Conservation (phyloP, 768 basidiomycete species). For the Termitomyces sp. region DNA sequence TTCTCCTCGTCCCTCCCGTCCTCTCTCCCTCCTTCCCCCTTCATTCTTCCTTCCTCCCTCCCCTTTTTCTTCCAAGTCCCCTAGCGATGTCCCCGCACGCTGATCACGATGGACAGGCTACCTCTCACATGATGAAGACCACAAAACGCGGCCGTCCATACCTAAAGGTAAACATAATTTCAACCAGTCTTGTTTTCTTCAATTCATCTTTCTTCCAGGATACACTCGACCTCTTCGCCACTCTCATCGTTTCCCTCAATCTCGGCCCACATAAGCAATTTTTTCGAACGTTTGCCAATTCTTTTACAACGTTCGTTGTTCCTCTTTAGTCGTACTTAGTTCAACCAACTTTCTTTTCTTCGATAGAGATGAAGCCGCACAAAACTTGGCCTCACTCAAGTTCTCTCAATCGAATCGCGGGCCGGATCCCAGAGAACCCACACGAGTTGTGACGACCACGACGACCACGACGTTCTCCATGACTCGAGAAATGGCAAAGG, state of each 20-base stretch:
- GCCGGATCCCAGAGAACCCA: constrained; percentile 96
- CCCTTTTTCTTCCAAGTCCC: constrained; percentile 21
- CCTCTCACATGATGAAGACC: constrained; percentile 98
- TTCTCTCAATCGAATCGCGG: constrained; percentile 99
- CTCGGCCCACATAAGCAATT: constrained; percentile 90
- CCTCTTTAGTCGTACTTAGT: constrained; percentile 9
- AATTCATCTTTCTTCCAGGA: constrained; percentile 51
- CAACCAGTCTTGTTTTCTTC: constrained; percentile 6
- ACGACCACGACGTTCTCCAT: constrained; percentile 99
- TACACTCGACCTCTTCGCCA: constrained; percentile 96
- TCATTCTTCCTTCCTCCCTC: constrained; percentile 10
- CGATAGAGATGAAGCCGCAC: constrained; percentile 89
- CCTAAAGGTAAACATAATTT: constrained; percentile 62
- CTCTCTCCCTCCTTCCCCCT: constrained; percentile 15
- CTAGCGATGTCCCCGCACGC: constrained; percentile 33
- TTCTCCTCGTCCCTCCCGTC: constrained; percentile 22
- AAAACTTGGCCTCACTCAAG: constrained; percentile 91
- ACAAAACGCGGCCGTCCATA: constrained; percentile 94
- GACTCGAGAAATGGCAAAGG: constrained; percentile 99
- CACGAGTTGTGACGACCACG: constrained; percentile 97
- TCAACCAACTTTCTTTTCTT: constrained; percentile 10
- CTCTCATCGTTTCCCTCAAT: constrained; percentile 90
- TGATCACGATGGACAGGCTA: constrained; percentile 49
- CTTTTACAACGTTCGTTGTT: constrained; percentile 85
- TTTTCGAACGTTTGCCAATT: constrained; percentile 92